Base-by-base conservation (phyloP, 2,329 filamentous ascomycete species). In the Samsoniella hepiali region DNA sequence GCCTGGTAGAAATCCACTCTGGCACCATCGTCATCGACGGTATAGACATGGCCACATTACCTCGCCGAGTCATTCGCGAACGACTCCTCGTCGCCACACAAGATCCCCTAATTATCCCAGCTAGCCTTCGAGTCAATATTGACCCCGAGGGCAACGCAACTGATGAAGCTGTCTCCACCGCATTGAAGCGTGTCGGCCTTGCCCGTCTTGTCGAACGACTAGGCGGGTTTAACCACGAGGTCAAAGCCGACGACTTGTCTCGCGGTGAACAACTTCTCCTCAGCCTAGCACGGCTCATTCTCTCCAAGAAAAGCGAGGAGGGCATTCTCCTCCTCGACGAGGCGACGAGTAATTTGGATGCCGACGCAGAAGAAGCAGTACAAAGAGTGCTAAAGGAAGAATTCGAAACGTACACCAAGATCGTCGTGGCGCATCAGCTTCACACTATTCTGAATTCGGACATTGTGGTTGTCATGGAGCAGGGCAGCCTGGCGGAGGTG, bases 371-470 rank as follows among this genome's bases (percentile, higher is more conserved):
- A 58, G 68, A 70, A 38, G 57, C 65, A 9, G 76, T 77, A 72
- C 73, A 74, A 67, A 63, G 65, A 47, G 71, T 77, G 2, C 74
- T 77, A 47, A 61, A 65, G 36, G 56, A 67, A 17, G 74, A 77
- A 64, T 76, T 78, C 65, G 65, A 62, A 2, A 66, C 55, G 7
- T 76, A 75, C 65, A 89, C 87, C 0, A 80, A 89, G 15, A 66
- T 79, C 31, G 76, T 76, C 68, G 73, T 79, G 1, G 74, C 72
- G 22, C 78, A 79, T 63, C 72, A 76, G 10, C 65, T 79, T 29
- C 72, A 76, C 5, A 81, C 80, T 44, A 80, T 84, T 45, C 72
- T 81, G 62, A 78, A 80, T 64, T 82, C 80, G 29, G 79, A 82
- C 63, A 70, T 72, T 15, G 75, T 82, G 31, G 73, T 77, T 3